These are phyloP conservation scores for Lepraria neglecta DNA, from an alignment of 495 filamentous ascomycete genomes.

Conservation along the genomic window DNA sequence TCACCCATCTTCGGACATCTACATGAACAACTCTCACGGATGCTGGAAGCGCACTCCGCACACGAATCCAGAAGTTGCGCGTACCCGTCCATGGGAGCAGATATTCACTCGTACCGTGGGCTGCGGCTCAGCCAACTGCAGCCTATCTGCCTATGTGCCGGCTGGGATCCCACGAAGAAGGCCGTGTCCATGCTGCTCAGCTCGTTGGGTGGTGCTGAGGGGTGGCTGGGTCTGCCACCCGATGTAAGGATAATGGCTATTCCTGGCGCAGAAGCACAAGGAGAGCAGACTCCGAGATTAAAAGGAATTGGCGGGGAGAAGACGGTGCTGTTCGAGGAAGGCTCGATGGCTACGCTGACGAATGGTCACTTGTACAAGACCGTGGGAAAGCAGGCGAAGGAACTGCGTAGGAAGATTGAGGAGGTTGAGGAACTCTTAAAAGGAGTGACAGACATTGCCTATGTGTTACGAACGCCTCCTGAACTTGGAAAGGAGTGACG, in stretches of 20 bases:
- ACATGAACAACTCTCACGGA: neutral
- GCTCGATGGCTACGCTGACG: slow-evolving; percentile 3
- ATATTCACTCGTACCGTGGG: neutral
- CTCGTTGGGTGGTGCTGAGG: slow-evolving; percentile 5
- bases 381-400: slow-evolving; percentile 3
- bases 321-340: slow-evolving; percentile 1
- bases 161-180: neutral
- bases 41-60: slow-evolving; percentile 2
- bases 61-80: neutral
- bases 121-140: neutral
- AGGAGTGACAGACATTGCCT: neutral
- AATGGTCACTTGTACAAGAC: neutral
- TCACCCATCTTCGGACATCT: neutral
- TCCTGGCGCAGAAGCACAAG: neutral
- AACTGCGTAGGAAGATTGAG: neutral
- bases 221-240: neutral
- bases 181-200: neutral
- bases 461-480: neutral
- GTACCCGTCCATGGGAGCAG: neutral
- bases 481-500: neutral
- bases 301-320: neutral
- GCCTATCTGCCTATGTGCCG: neutral
- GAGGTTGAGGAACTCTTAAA: neutral
- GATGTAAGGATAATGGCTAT: neutral
- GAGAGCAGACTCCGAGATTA: neutral